phyloP scores from a whole-genome alignment of 257 asterid species.

The Fraxinus pennsylvanica region DNA sequence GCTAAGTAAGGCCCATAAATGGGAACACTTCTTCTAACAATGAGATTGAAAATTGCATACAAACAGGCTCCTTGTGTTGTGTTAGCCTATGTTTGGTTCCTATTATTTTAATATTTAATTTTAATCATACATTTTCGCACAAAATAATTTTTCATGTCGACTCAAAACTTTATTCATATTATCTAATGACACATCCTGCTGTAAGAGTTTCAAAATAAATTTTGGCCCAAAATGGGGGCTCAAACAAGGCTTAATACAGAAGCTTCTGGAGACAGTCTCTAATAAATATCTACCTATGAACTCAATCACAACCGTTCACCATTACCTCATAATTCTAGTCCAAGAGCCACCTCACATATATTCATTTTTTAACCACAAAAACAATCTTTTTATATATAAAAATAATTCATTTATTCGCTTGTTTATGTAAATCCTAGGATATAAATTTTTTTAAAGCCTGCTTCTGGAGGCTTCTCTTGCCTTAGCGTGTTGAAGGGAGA shows the following conservation, averaged over 20 bases:
- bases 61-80: too few relatives aligned
- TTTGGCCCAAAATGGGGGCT: too few relatives aligned
- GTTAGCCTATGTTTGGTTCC: neutral
- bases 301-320: constrained; percentile 45
- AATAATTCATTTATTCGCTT: constrained; percentile 4
- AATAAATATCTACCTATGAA: constrained; percentile 36
- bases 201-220: too few relatives aligned
- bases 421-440: neutral
- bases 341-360: constrained; percentile 18
- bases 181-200: too few relatives aligned
- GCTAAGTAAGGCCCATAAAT: too few relatives aligned
- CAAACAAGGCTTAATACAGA: constrained; percentile 17
- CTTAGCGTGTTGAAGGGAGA: constrained; percentile 26
- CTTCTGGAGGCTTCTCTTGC: constrained; percentile 57
- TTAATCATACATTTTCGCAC: too few relatives aligned
- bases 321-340: constrained; percentile 17
- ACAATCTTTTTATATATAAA: neutral
- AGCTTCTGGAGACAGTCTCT: constrained; percentile 42
- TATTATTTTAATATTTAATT: too few relatives aligned
- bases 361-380: neutral
- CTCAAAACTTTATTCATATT: too few relatives aligned
- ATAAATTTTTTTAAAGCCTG: constrained; percentile 22
- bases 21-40: too few relatives aligned
- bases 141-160: too few relatives aligned
- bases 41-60: too few relatives aligned